Evolutionary conservation across 78 protist genomes (phyloP).

Genomic region (Dictyostelium discoideum): DNA sequence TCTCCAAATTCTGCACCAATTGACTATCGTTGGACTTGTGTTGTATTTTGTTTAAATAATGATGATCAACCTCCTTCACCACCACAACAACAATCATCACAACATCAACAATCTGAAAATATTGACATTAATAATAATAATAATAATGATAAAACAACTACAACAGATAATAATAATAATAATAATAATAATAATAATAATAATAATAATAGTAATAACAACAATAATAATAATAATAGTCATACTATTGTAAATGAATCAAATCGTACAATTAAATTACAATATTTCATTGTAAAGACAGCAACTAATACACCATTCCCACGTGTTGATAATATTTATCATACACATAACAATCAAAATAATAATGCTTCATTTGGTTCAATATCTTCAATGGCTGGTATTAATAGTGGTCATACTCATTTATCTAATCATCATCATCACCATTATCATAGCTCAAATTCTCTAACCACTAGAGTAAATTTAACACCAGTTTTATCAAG

Average conservation of each 20-base stretch:
- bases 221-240: not conserved
- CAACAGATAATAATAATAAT: not conserved
- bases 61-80: not conserved
- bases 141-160: not conserved
- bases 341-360: not conserved
- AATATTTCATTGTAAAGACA: slow-evolving; percentile 58
- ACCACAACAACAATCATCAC: not conserved
- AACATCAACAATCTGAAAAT: slow-evolving; percentile 1
- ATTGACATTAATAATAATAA: not conserved
- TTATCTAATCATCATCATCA: not conserved
- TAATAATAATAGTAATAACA: not conserved
- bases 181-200: not conserved
- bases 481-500: not conserved
- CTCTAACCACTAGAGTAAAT: not conserved
- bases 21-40: slow-evolving; percentile 39
- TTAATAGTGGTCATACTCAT: not conserved
- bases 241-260: slow-evolving; percentile 31
- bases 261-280: slow-evolving; percentile 32
- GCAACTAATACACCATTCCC: slow-evolving; percentile 56
- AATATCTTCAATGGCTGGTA: not conserved
- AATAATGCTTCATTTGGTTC: not conserved
- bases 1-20: not conserved
- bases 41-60: slow-evolving; percentile 62
- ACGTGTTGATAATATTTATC: slow-evolving; percentile 51
- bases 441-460: not conserved